Conservation (phyloP, 176 grass and related monocot genomes). For the Musa acuminata region DNA sequence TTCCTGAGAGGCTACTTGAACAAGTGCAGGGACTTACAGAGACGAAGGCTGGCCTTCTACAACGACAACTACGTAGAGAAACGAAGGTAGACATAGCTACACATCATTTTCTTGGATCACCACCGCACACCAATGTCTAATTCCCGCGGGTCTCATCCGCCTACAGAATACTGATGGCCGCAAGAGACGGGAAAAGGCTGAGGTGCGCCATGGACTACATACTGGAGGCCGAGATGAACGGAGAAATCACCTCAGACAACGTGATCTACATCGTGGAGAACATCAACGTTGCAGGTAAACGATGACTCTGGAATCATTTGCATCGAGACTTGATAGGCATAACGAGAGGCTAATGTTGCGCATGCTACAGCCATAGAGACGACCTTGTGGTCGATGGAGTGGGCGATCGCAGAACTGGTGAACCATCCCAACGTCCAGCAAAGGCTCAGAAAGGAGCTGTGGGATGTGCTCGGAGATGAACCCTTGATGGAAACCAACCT, state of each 20-base stretch:
- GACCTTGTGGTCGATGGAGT: slow-evolving; percentile 19
- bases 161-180: slow-evolving; percentile 1
- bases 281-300: slow-evolving; percentile 18
- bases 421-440: slow-evolving; percentile 8
- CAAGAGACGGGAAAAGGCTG: neutral
- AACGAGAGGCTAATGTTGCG: neutral
- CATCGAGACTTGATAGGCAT: neutral
- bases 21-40: slow-evolving; percentile 17
- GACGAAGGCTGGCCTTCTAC: slow-evolving; percentile 14
- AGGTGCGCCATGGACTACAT: slow-evolving; percentile 21
- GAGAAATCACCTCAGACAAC: slow-evolving; percentile 16
- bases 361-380: slow-evolving; percentile 4
- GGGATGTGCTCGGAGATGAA: neutral
- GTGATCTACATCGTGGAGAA: slow-evolving; percentile 21
- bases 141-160: neutral
- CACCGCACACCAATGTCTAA: neutral
- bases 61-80: slow-evolving; percentile 22
- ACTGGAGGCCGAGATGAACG: slow-evolving; percentile 16
- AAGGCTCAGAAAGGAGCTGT: neutral
- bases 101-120: neutral
- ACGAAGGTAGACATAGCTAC: neutral
- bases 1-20: slow-evolving; percentile 17
- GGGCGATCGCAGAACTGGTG: slow-evolving; percentile 12
- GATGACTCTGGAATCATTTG: too few species aligned
- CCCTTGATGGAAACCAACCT: slow-evolving; percentile 8